Evolutionary conservation across 1,139 yeast species (phyloP).

Genomic region (Geotrichum klebahnii): DNA sequence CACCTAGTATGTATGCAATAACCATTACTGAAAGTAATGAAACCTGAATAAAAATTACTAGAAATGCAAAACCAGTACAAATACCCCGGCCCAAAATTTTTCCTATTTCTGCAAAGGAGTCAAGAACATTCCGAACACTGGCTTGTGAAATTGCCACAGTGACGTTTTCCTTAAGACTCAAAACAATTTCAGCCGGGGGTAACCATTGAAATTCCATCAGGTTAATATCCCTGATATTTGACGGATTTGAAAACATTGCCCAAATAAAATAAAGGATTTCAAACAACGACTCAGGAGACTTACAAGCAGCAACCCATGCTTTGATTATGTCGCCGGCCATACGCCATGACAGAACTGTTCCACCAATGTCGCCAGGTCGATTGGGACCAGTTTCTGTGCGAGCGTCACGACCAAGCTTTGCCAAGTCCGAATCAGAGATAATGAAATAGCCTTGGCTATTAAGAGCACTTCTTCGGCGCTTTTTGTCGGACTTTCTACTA

Average conservation of each 20-base stretch:
- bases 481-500: not conserved
- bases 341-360: constrained; percentile 32
- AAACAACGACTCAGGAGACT: constrained; percentile 11
- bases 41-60: constrained; percentile 30
- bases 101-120: constrained; percentile 8
- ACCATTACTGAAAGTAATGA: constrained; percentile 32
- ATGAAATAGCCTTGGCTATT: constrained; percentile 14
- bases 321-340: constrained; percentile 32
- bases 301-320: constrained; percentile 9
- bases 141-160: constrained; percentile 2
- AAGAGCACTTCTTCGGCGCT: not conserved
- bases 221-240: constrained; percentile 10
- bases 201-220: constrained; percentile 20
- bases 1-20: constrained; percentile 32
- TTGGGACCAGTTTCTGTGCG: not conserved
- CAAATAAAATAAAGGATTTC: constrained; percentile 19
- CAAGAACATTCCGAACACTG: constrained; percentile 6
- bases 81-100: constrained; percentile 4
- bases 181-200: constrained; percentile 31
- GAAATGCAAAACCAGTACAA: constrained; percentile 27
- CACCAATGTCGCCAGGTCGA: constrained; percentile 21
- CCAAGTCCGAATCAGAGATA: constrained; percentile 10
- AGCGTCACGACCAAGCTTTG: constrained; percentile 7
- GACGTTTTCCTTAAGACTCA: constrained; percentile 22
- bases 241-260: constrained; percentile 22